Percentiles rank a stretch among this genome's conserved stretches.
phyloP scores from a whole-genome alignment of 176 grass and related monocot species.

The Oryza glaberrima region DNA sequence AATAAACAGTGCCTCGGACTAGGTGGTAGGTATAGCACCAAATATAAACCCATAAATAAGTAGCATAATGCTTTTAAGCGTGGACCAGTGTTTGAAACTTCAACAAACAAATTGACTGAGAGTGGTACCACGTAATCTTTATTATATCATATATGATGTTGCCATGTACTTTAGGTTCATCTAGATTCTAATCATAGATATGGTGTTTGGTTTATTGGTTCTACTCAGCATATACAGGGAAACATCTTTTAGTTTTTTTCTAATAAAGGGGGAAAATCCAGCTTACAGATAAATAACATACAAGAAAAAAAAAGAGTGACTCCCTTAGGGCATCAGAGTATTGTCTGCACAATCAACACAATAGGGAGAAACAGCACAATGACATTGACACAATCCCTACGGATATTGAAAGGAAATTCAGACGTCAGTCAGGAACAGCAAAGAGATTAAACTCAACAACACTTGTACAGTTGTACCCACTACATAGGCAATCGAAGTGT shows the following conservation, averaged over 20 bases:
- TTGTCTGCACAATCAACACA: background rate
- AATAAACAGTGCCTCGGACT: too few relatives aligned
- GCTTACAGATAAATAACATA: too few relatives aligned
- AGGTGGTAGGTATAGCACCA: slow-evolving; percentile 30
- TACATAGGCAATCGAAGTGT: too few relatives aligned
- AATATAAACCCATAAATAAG: slow-evolving; percentile 31
- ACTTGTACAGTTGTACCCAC: background rate
- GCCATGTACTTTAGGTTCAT: slow-evolving; percentile 17
- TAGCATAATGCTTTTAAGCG: background rate
- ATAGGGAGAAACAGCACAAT: background rate
- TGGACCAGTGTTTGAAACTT: background rate
- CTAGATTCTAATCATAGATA: too few relatives aligned
- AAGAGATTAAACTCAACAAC: background rate
- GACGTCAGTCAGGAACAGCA: background rate
- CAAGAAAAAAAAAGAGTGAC: too few relatives aligned
- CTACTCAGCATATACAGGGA: too few relatives aligned
- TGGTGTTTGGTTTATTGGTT: too few relatives aligned
- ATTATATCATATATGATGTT: slow-evolving; percentile 40
- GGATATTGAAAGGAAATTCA: background rate
- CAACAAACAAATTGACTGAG: slow-evolving; percentile 47
- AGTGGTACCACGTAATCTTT: slow-evolving; percentile 30
- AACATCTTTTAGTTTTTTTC: too few relatives aligned
- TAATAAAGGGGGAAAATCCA: too few relatives aligned
- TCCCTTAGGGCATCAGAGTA: background rate
- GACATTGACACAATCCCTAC: background rate